Conservation (phyloP, 345 rosid species). For the Corchorus capsularis region DNA sequence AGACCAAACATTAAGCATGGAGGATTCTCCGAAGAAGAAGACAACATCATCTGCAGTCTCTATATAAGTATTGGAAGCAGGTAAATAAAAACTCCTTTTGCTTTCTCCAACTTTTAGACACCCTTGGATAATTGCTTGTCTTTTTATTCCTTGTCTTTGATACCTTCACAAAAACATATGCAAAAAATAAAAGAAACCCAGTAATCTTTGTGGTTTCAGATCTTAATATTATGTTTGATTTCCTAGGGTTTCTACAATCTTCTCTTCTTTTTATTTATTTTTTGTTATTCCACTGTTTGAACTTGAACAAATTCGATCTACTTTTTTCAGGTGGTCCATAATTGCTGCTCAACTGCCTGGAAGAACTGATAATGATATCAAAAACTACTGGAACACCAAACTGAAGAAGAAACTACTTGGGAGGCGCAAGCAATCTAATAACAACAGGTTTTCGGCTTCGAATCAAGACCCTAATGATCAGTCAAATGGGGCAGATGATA, state of each 20-base stretch:
- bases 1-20: slow-evolving; percentile 98
- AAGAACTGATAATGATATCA: slow-evolving; percentile 96
- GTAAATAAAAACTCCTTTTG: slow-evolving; percentile 29
- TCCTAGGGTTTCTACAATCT: slow-evolving; percentile 25
- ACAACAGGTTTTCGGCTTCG: slow-evolving; percentile 21
- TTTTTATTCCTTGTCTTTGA: slow-evolving; percentile 44
- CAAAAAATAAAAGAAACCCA: not conserved
- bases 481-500: slow-evolving; percentile 4
- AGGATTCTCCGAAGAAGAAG: slow-evolving; percentile 98
- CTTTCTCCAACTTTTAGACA: slow-evolving; percentile 23
- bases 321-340: slow-evolving; percentile 80
- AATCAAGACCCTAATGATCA: slow-evolving; percentile 30
- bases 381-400: slow-evolving; percentile 97
- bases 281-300: not conserved
- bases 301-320: not conserved
- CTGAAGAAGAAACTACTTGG: slow-evolving; percentile 94
- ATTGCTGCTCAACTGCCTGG: slow-evolving; percentile 99
- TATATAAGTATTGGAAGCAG: slow-evolving; percentile 99
- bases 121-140: slow-evolving; percentile 34
- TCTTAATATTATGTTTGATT: not conserved
- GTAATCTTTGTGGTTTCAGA: slow-evolving; percentile 10
- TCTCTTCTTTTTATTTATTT: no score
- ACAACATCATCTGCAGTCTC: slow-evolving; percentile 93
- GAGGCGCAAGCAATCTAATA: slow-evolving; percentile 63
- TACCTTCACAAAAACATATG: slow-evolving; percentile 32